A percentile compares a stretch with the other conserved stretches of the same genome.
phyloP scores from a whole-genome alignment of 225 moss, liverwort and hornwort genomes.

The Thuidium tamariscinum region DNA sequence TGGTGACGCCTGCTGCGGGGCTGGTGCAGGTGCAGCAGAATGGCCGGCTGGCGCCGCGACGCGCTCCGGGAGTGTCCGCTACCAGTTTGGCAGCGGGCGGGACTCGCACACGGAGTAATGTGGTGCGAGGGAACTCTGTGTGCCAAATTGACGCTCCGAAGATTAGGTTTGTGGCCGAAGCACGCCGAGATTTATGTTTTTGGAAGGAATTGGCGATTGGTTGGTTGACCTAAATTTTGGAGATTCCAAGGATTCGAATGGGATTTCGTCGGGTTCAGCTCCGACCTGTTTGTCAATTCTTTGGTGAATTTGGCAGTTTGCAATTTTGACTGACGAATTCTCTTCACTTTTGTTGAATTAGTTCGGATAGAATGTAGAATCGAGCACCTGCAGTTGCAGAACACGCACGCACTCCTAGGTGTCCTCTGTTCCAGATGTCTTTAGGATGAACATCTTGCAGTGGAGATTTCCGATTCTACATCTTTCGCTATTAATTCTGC shows the following conservation, averaged over 20 bases:
- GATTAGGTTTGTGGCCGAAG: constrained; percentile 7
- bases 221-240: constrained; percentile 4
- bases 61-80: background rate
- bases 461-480: background rate
- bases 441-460: no score
- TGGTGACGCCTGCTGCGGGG: constrained; percentile 29
- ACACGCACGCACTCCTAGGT: background rate
- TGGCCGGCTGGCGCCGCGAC: constrained; percentile 19
- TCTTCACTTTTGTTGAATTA: background rate
- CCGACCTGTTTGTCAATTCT: background rate
- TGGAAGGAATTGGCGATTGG: background rate
- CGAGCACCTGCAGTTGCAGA: background rate
- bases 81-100: background rate
- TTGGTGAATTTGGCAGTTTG: background rate
- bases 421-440: background rate
- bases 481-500: background rate
- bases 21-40: constrained; percentile 21
- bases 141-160: constrained; percentile 4
- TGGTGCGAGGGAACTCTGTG: background rate
- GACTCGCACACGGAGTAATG: background rate
- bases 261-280: background rate
- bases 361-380: background rate
- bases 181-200: background rate
- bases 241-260: background rate
- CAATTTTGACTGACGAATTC: background rate